Base-by-base conservation (phyloP, 2,329 filamentous ascomycete genomes). In the Xylaria sp. region DNA sequence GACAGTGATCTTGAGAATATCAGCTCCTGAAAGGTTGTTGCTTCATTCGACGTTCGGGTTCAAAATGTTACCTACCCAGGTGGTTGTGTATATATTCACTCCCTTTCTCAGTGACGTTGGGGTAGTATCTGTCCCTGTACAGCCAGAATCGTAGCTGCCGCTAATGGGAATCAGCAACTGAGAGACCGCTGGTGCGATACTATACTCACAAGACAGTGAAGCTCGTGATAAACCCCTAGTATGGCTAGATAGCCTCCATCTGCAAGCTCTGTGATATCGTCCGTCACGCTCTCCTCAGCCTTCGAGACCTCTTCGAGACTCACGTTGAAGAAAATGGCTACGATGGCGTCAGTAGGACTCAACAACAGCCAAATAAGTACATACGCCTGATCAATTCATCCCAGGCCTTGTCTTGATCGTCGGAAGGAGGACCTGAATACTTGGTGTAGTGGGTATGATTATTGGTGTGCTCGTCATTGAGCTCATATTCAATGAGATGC, bases 211-310 rank as follows among this genome's bases (percentile, higher is more conserved):
- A 66, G 11, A 49, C 64, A 66, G 45, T 66, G 64, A 40, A 66
- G 64, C 43, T 66, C 64, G 28, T 66, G 64, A 23, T 64, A 66
- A 2, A 64, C 64, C 17, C 57, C 55, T 15, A 66, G 28, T 15
- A 47, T 57, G 38, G 61, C 61, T 8, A 47, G 25, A 42, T 61
- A 64, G 21, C 64, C 64, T 23, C 64, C 61, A 1, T 50, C 54
- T 3, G 43, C 59, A n/a, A 66, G 43, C 46, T 50, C 54, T 3
- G 49, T 61, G n/a, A 66, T 37, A 40, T 61, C 57, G 23, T 55
- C 19, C 5, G 61, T 45, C 14, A 64, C 28, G 11, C 46, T 43
- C 31, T 66, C 64, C 17, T 61, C 64, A 7, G 61, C 54, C 11
- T 35, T 58, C 15, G 23, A 12, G 1, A 66, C 21, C 19, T 66